Percentiles rank a stretch among this genome's conserved stretches.
These are phyloP conservation scores for Arachis hypogaea DNA, from an alignment of 306 rosid genomes.

Conservation along the genomic window DNA sequence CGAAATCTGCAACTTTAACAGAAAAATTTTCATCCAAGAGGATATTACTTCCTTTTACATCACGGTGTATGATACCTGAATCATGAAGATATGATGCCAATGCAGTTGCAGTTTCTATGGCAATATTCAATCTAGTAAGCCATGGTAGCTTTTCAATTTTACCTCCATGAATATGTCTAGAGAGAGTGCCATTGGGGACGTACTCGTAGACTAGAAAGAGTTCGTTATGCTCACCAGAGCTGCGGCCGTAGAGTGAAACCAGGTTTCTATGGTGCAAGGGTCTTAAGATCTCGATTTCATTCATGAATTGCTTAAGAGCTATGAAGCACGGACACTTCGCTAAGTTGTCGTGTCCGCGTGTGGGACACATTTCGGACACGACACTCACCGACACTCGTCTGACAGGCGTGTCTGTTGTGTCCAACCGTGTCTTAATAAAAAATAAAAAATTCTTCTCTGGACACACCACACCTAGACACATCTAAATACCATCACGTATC, in stretches of 20 bases:
- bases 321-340: too few relatives aligned
- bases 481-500: too few relatives aligned
- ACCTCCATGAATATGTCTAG: constrained; percentile 54
- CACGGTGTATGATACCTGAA: constrained; percentile 70
- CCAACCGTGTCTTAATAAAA: too few relatives aligned
- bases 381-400: too few relatives aligned
- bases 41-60: constrained; percentile 62
- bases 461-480: too few relatives aligned
- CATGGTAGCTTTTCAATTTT: constrained; percentile 36
- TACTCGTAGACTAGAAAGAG: constrained; percentile 68
- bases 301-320: constrained; percentile 61
- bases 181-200: constrained; percentile 62
- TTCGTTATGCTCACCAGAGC: constrained; percentile 45
- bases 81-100: constrained; percentile 61
- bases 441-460: too few relatives aligned
- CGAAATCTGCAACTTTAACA: constrained; percentile 75
- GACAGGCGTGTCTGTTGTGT: too few relatives aligned
- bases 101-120: constrained; percentile 63
- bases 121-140: constrained; percentile 60
- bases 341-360: too few relatives aligned
- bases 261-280: constrained; percentile 56
- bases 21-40: constrained; percentile 53
- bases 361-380: too few relatives aligned
- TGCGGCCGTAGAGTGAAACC: constrained; percentile 63
- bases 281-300: constrained; percentile 54